Evolutionary conservation across 1,284 basidiomycete genomes (phyloP), one percentile per base, ranked within the genome.

Genomic region (Cryptococcus amylolentus): DNA sequence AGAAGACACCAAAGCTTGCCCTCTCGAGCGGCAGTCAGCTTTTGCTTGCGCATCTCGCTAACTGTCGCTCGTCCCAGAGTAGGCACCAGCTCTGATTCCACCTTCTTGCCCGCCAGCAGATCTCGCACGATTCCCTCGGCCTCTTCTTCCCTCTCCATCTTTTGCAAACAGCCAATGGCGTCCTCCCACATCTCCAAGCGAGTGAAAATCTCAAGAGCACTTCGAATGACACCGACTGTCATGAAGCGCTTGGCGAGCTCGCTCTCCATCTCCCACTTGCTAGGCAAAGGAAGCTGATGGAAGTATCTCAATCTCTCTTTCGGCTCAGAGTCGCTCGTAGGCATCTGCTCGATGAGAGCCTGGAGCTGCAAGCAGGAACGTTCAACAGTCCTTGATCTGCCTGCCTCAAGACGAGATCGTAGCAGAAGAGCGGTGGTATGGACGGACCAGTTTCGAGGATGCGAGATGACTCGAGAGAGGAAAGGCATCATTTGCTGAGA

Each of bases 181-280:
- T 96, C 89, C 77, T 95, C 93, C 92, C 92, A 97, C 91, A 96
- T 92, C 78, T 97, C 91, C 56, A 95, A 80, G 45, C 89, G 83
- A 74, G 91, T 88, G 72, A 92, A 97, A 56, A 96, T 92, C 73
- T 89, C 91, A 50, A 96, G 79, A 1, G 93, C 91, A 3, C 88
- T 91, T 65, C 86, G 86, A 56, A 88, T 81, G 55, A 94, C 90
- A 20, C 94, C 94, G 52, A 97, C 80, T 18, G 84, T 82, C 57
- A 91, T 79, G 77, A 88, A 92, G 44, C 90, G 84, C 66, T 82
- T 77, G 4, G 91, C 94, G 14, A 97, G 82, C 76, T 97, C 94
- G 42, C 83, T 81, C 72, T 96, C 89, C 80, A 96, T 83, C 67
- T 90, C 89, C 94, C 93, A 97, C 68, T 85, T 87, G 64, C 86